Conservation (phyloP, 164 flowering plant species). For the Amborella trichopoda region DNA sequence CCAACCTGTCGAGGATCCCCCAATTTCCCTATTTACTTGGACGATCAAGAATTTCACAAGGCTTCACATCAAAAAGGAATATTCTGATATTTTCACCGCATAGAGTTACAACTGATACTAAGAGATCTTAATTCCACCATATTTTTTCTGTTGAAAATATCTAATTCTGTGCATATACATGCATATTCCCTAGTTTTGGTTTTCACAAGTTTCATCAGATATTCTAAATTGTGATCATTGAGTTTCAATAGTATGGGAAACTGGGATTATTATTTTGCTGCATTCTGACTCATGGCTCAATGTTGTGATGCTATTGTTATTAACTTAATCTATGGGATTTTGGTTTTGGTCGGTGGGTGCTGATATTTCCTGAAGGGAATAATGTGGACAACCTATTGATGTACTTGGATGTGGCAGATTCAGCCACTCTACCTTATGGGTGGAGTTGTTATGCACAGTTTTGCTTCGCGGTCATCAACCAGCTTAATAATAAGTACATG, state of each 20-base stretch:
- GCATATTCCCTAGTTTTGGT: too few species aligned
- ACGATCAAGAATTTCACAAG: slow-evolving; percentile 52
- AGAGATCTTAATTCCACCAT: too few species aligned
- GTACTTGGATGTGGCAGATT: slow-evolving; percentile 1
- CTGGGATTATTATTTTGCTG: too few species aligned
- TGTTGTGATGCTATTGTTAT: too few species aligned
- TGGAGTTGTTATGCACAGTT: background rate
- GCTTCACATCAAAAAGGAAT: slow-evolving; percentile 41
- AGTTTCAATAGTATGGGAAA: too few species aligned
- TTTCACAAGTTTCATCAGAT: too few species aligned
- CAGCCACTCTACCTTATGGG: background rate
- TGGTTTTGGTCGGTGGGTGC: too few species aligned
- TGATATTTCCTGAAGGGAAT: slow-evolving; percentile 1
- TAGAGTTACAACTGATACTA: slow-evolving; percentile 76
- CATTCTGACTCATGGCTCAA: too few species aligned
- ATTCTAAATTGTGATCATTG: too few species aligned
- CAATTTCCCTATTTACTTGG: slow-evolving; percentile 56
- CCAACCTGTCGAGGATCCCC: slow-evolving; percentile 48
- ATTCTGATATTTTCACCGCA: slow-evolving; percentile 43
- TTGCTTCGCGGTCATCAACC: slow-evolving; percentile 3
- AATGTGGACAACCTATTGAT: background rate
- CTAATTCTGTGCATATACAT: too few species aligned
- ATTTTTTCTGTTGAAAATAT: too few species aligned
- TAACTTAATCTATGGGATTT: too few species aligned
- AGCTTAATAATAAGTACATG: background rate